Evolutionary conservation across 805 yeast genomes (phyloP), one percentile per base, ranked within the genome.

Genomic region (Wickerhamiella occidentalis): DNA sequence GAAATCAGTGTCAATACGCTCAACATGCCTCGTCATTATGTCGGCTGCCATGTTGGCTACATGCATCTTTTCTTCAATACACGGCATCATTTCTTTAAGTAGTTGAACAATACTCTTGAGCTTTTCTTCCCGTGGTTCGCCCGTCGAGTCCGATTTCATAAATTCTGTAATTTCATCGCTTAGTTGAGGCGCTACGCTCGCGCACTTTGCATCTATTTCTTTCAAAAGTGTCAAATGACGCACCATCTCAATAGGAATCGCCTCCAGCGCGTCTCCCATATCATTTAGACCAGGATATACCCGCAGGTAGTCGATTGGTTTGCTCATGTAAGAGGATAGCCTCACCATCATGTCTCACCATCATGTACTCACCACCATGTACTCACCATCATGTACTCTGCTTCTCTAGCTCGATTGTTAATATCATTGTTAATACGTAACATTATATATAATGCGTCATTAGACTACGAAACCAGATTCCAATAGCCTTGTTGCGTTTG

Each of bases 31-130:
- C 26, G 73, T 68, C 42, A 87, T 73, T 11, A 80, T 74, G 57
- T 88, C 96, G 26, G 85, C 75, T 19, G 96, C 96, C 36, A 85
- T 80, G 1, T 90, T 81, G 3, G 96, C 90, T 38, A 92, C 96
- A 64, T 90, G 96, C 94, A 92, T 86, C 66, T 92, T 92, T 63
- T 92, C 96, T 62, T 90, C 97, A 49, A 90, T 67, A 53, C 95
- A 85, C 0, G 97, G 96, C 70, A 90, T 78, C 50, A 90, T 71
- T 51, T 85, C 95, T 54, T 72, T 69, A 17, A 78, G 68, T 29
- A 70, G 55, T 13, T 57, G 56, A 28, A 73, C 70, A 26, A 77
- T 69, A 35, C 63, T 66, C 21, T 61, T 54, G 38, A 63, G 61
- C 28, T 58, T 51, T 49, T 58, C 48, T 49, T 62, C 63, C 13